Evolutionary conservation across 768 basidiomycete genomes (phyloP).

Genomic region (Artomyces pyxidatus): DNA sequence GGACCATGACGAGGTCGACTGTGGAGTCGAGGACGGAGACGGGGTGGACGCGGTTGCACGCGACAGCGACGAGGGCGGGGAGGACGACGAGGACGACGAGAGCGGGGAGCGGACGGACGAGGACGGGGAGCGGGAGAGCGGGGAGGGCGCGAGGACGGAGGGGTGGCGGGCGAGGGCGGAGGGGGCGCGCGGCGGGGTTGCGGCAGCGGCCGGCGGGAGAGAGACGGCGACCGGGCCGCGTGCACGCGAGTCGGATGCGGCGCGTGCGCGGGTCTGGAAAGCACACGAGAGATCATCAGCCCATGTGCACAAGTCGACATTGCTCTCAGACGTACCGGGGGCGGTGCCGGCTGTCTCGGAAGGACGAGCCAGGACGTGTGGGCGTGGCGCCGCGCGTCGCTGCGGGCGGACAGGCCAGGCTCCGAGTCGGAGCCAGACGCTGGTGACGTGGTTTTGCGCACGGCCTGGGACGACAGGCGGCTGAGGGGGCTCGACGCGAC

Average conservation of each 20-base stretch:
- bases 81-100: background rate
- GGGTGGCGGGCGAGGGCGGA: constrained; percentile 1
- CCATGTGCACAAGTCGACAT: background rate
- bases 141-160: background rate
- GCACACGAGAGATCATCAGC: background rate
- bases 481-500: too few species aligned
- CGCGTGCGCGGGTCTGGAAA: constrained; percentile 7
- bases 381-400: background rate
- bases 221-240: constrained; percentile 1
- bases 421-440: too few species aligned
- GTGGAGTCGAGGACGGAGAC: too few species aligned
- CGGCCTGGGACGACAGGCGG: too few species aligned
- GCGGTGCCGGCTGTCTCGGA: background rate
- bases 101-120: background rate
- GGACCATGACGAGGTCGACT: too few species aligned
- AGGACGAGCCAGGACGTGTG: background rate
- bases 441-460: too few species aligned
- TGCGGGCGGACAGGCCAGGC: too few species aligned
- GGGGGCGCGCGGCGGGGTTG: background rate
- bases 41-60: too few species aligned
- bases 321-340: background rate
- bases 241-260: constrained; percentile 13
- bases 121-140: background rate
- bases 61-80: too few species aligned
- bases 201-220: constrained; percentile 4